Conservation (phyloP, 441 rosid species). For the Adansonia madagascariensis region DNA sequence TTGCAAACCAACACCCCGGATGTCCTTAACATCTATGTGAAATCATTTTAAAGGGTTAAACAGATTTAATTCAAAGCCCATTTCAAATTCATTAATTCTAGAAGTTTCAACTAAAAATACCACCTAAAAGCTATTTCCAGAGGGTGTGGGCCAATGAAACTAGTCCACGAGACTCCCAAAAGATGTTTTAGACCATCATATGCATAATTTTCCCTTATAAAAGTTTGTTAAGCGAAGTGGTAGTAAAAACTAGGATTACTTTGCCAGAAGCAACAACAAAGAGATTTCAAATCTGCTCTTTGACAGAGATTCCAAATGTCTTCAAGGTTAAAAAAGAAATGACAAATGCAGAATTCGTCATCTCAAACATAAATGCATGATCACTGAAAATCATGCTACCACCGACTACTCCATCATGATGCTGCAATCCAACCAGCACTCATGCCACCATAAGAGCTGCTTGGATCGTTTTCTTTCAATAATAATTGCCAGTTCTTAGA, state of each 20-base stretch:
- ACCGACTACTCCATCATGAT: neutral
- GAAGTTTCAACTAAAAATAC: neutral
- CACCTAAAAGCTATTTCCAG: neutral
- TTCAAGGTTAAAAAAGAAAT: neutral
- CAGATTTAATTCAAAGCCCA: conserved; percentile 1
- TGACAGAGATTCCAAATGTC: neutral
- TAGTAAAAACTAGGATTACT: neutral
- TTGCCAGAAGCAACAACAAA: conserved; percentile 12
- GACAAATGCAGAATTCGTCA: neutral
- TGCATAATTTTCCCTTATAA: neutral
- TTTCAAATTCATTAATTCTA: conserved; percentile 13
- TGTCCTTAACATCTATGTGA: conserved; percentile 69
- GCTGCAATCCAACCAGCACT: neutral
- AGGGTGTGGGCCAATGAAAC: neutral
- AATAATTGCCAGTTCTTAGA: neutral
- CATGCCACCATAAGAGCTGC: conserved; percentile 1
- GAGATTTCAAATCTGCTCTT: neutral
- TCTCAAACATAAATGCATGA: conserved; percentile 4
- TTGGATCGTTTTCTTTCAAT: neutral
- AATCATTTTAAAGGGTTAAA: conserved; percentile 24
- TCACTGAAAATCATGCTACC: conserved; percentile 10
- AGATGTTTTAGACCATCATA: conserved; percentile 6
- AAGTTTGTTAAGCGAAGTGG: neutral
- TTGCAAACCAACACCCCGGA: conserved; percentile 97
- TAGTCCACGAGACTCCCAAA: neutral